Base-by-base conservation (phyloP, 2,329 filamentous ascomycete species). In the Pseudogymnoascus sp. region DNA sequence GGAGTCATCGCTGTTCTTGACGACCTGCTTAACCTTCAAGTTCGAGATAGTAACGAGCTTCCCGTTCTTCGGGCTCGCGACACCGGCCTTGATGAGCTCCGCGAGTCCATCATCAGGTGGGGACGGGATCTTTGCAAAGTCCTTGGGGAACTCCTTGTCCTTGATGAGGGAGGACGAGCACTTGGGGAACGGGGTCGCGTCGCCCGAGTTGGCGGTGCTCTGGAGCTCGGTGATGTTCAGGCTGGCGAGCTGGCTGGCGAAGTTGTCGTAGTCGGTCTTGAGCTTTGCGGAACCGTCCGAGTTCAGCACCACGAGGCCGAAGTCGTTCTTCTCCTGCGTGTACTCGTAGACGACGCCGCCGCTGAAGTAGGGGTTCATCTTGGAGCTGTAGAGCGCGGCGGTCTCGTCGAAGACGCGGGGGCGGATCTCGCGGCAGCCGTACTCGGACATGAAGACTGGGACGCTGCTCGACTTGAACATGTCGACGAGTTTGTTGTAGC, bases 311-410 rank as follows among this genome's bases (percentile, higher is more conserved):
- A 90, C 87, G 7, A 93, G 80, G 61, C 86, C 86, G 65, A 80
- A 88, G 72, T 85, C 77, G 73, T 88, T 87, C 44, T 77, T 75
- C 73, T 93, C 90, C 75, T 92, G 82, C 0, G 85, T 86, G 75
- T 84, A 93, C 76, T 95, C 89, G 78, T 93, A 95, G 53, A 93
- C 88, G 53, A 95, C 80, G 67, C 89, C 90, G 66, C 90, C 90
- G 62, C 86, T 88, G 71, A 93, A 86, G 63, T 85, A 79, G 17
- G 79, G 73, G 11, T 77, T 87, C 88, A 93, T 92, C 67, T 90
- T 70, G 40, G 80, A 71, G 63, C 88, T 82, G 75, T 93, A 93
- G 68, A 95, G 85, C 66, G 86, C 79, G 63, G 79, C 80, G 11
- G 91, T 87, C 76, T 95, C 90, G 68, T 88, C 88, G 77, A 92